Base-by-base conservation (phyloP, 2,329 filamentous ascomycete species). In the Stemphylium lycopersici region DNA sequence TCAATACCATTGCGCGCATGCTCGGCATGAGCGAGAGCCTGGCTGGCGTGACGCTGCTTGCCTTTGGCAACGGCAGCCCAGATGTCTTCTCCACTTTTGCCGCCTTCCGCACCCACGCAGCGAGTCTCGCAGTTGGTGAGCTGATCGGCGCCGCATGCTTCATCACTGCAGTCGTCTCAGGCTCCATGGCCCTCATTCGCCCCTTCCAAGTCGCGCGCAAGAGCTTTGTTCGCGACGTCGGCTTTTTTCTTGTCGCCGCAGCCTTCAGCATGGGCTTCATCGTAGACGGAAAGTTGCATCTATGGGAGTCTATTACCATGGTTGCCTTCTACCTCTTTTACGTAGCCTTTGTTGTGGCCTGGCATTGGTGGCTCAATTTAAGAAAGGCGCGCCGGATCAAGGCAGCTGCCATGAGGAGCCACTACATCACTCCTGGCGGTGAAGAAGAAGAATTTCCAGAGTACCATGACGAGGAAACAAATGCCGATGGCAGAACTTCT, bases 71-170 rank as follows among this genome's bases (percentile, higher is more conserved):
- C 79, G 95, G 95, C 47, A 98, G 93, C 58, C 95, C 95, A 2
- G 95, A 99, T 76, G 93, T 99, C 40, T 99, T 99, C 76, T 97
- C 93, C 62, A 99, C 95, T 2, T 98, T 99, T 77, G 95, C 95
- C 13, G 96, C 95, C 64, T 98, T 99, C 91, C 88, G 88, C 69
- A 96, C 93, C 20, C 91, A 98, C 70, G 97, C 93, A 72, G 93
- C 93, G n/a, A 96, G 93, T 78, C 85, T 99, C 81, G 95, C 95
- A 1, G 87, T 99, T 36, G 95, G 95, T 40, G 95, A 99, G 78
- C 82, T 99, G 45, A 91, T 99, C 48, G 95, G 95, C 31, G 95
- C 95, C 10, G 95, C 95, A 31, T 87, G 91, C 59, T 99, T 99
- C 78, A 99, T 99, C 74, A 96, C 93, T 1, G 90, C 93, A 1